Evolutionary conservation across 768 basidiomycete species (phyloP).

Genomic region (Leccinum disarticulatum): DNA sequence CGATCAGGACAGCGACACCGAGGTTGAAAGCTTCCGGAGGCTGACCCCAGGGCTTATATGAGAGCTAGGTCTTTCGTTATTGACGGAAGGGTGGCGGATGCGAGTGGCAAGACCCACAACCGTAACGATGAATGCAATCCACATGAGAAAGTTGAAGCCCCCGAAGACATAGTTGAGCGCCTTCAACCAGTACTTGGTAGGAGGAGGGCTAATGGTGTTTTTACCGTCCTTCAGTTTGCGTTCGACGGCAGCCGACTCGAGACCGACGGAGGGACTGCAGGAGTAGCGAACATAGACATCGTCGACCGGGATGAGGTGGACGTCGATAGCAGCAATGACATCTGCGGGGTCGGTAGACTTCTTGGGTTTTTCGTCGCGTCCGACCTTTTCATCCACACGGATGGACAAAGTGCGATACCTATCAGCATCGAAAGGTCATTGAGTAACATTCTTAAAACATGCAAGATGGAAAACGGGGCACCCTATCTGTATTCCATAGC

Average conservation of each 20-base stretch:
- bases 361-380: slow-evolving; percentile 14
- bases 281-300: slow-evolving; percentile 46
- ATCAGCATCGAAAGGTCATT: background rate
- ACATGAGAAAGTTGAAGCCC: slow-evolving; percentile 56
- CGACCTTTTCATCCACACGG: slow-evolving; percentile 38
- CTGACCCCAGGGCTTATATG: slow-evolving; percentile 49
- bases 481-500: slow-evolving; percentile 35
- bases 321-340: slow-evolving; percentile 46
- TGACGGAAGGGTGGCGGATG: background rate
- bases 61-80: slow-evolving; percentile 33
- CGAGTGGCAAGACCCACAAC: slow-evolving; percentile 28
- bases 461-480: background rate
- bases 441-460: background rate
- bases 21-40: slow-evolving; percentile 43
- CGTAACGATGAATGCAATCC: slow-evolving; percentile 49
- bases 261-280: slow-evolving; percentile 38
- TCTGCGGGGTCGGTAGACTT: slow-evolving; percentile 34
- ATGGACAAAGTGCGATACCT: slow-evolving; percentile 49
- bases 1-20: slow-evolving; percentile 52
- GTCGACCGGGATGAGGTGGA: slow-evolving; percentile 42
- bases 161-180: slow-evolving; percentile 52
- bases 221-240: slow-evolving; percentile 45
- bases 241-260: slow-evolving; percentile 45
- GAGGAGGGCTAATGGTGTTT: slow-evolving; percentile 48
- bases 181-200: slow-evolving; percentile 48